phyloP scores from a whole-genome alignment of 1,139 yeast species.

The Yamadazyma mexicana region DNA sequence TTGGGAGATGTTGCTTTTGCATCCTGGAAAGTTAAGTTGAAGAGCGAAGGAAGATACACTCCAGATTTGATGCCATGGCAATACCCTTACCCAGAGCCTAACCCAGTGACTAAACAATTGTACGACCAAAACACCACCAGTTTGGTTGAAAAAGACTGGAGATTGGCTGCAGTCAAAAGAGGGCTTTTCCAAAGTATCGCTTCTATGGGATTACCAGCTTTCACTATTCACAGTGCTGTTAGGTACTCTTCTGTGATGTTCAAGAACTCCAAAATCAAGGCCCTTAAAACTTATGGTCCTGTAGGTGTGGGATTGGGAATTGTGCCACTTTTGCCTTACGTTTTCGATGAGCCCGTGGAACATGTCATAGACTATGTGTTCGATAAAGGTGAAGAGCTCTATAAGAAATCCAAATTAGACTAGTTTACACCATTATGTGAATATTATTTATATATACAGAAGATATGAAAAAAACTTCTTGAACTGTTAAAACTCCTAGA shows the following conservation, averaged over 20 bases:
- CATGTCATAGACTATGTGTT: slow-evolving; percentile 63
- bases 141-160: slow-evolving; percentile 60
- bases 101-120: slow-evolving; percentile 37
- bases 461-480: too few relatives aligned
- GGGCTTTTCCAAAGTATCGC: slow-evolving; percentile 81
- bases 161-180: slow-evolving; percentile 61
- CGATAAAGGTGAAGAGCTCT: slow-evolving; percentile 52
- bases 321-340: slow-evolving; percentile 75
- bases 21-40: slow-evolving; percentile 72
- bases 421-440: background rate
- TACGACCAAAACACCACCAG: slow-evolving; percentile 26
- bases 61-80: slow-evolving; percentile 75
- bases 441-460: background rate
- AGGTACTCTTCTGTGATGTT: slow-evolving; percentile 63
- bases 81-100: slow-evolving; percentile 42
- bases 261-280: slow-evolving; percentile 40
- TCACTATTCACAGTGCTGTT: slow-evolving; percentile 80
- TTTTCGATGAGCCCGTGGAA: slow-evolving; percentile 85
- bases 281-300: slow-evolving; percentile 67
- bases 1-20: slow-evolving; percentile 78
- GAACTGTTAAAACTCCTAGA: too few relatives aligned
- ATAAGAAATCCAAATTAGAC: slow-evolving; percentile 14
- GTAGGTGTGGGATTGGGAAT: slow-evolving; percentile 74
- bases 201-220: slow-evolving; percentile 85
- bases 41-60: slow-evolving; percentile 62